Evolutionary conservation across 1,284 basidiomycete species (phyloP), one percentile per base, ranked within the genome.

Genomic region (Microbotryum scabiosae): DNA sequence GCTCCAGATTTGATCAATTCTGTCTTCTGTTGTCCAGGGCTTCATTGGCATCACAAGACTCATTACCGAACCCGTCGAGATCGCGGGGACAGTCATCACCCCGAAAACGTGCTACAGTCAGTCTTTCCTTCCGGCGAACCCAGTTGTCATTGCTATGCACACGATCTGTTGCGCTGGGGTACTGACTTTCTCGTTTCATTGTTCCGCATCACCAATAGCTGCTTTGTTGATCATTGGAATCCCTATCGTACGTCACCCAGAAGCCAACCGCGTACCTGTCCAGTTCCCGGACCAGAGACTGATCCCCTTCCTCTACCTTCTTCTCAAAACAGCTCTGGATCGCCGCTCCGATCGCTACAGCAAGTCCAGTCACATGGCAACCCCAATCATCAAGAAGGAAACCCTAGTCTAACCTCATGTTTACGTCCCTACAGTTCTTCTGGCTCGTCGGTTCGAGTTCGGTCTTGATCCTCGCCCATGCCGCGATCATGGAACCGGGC

Each of bases 1-100:
- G 36, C 14, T 41, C 14, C 36, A 47, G n/a, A 47, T 12, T 14
- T 47, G 23, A n/a, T 30, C 8, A 28, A 30, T 30, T 6, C 21
- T n/a, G n/a, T n/a, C 16, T 26, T 32, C 46, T 51, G 18, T n/a
- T 26, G 16, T 5, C 10, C 50, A 66, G 65, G 94, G 94, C 3
- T 97, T 97, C 78, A 76, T 84, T 41, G 83, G 83, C 50, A 94
- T 97, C 78, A 93, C 91, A 78, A 85, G 81, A 72, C 97, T 88
- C 63, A 50, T 63, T 59, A 80, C 86, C n/a, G 87, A 90, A 57
- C 84, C 86, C 45, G 78, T 86, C 66, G 85, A 91, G 73, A 78
- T 91, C 56, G 89, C 87, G 62, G 82, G 85, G 56, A 83, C 84
- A 66, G 80, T 84, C 59, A 78, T 93, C 67, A 90, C 90, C 7